phyloP scores from a whole-genome alignment of 305 asterid species.

The Fraxinus angustifolia region DNA sequence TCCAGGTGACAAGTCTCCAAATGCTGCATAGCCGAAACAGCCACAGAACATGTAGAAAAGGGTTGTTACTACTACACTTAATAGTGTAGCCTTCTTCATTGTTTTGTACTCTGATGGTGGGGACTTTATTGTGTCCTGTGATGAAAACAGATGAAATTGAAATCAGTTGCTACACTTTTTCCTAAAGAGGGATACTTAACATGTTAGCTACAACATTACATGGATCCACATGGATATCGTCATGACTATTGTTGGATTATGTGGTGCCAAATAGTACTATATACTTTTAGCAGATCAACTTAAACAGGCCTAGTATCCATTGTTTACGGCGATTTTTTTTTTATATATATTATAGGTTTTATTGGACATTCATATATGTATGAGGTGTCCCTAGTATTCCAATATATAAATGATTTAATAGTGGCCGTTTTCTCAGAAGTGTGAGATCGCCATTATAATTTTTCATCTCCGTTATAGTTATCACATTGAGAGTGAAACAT shows the following conservation, averaged over 20 bases:
- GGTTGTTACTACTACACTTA: neutral
- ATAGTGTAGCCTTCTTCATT: conserved; percentile 3
- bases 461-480: neutral
- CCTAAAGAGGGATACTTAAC: neutral
- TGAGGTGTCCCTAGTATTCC: neutral
- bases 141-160: neutral
- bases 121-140: neutral
- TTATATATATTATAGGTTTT: too few species aligned
- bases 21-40: conserved; percentile 9
- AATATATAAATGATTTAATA: too few species aligned
- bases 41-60: conserved; percentile 3
- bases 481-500: neutral
- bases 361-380: too few species aligned
- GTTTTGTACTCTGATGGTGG: neutral
- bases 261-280: neutral
- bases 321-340: too few species aligned
- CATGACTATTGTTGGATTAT: neutral
- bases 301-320: neutral
- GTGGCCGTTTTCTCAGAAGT: neutral
- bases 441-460: neutral
- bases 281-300: neutral
- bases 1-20: neutral
- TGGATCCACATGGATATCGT: neutral
- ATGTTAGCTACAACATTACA: neutral
- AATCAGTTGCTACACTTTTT: conserved; percentile 31